Percentiles rank a stretch among this genome's conserved stretches.
Conservation (phyloP, 495 filamentous ascomycete species). For the Sordaria brevicollis region DNA sequence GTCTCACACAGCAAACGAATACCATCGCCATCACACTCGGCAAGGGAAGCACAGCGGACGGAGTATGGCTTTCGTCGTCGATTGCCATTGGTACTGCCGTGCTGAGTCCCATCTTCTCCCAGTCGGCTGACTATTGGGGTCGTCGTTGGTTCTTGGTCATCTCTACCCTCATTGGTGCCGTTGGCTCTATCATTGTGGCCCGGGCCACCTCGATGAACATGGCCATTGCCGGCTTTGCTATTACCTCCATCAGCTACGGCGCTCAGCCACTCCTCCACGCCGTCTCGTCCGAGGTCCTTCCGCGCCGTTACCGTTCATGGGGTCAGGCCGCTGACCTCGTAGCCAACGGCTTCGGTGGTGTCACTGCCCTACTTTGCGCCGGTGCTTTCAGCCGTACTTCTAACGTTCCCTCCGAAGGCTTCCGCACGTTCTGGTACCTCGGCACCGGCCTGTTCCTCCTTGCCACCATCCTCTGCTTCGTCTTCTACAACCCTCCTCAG, state of each 20-base stretch:
- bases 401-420: constrained; percentile 14
- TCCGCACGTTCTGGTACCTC: constrained; percentile 24
- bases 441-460: constrained; percentile 12
- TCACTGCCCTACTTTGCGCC: constrained; percentile 13
- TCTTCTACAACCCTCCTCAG: constrained; percentile 17
- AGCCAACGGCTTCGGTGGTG: constrained; percentile 13
- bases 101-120: constrained; percentile 19
- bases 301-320: constrained; percentile 17
- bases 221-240: constrained; percentile 19
- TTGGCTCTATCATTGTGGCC: constrained; percentile 18
- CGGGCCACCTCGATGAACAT: constrained; percentile 16
- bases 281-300: constrained; percentile 24
- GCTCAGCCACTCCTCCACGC: constrained; percentile 21
- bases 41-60: constrained; percentile 4
- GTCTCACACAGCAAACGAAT: constrained; percentile 12
- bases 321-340: constrained; percentile 21
- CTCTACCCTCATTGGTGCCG: constrained; percentile 12
- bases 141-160: constrained; percentile 20
- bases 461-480: constrained; percentile 9
- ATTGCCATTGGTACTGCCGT: constrained; percentile 22
- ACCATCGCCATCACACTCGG: constrained; percentile 16
- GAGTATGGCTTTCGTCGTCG: constrained; percentile 18
- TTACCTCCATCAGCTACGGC: constrained; percentile 15
- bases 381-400: constrained; percentile 17
- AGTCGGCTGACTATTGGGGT: constrained; percentile 22